Evolutionary conservation across 1,139 yeast species (phyloP), one percentile per base, ranked within the genome.

Genomic region (Geotrichum candidum): DNA sequence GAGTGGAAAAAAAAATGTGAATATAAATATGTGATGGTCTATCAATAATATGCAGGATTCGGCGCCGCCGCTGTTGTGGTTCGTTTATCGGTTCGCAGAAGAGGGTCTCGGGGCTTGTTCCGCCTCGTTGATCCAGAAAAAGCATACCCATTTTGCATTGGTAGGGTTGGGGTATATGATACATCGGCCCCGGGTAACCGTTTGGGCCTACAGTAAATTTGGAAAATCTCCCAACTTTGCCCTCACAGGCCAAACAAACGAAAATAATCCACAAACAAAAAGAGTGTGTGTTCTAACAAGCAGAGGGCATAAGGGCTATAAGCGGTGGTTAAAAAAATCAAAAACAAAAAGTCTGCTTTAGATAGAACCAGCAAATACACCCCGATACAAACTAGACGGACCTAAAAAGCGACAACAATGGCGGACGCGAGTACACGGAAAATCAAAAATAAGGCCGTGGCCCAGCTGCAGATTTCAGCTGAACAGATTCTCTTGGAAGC

Each of bases 401-500:
- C 52, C 18, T 46, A 41, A 46, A 22, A 29, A 46, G 31, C 25
- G 29, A 29, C 15, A 25, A 33, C 35, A 22, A 61, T 61, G 63
- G 57, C 59, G 31, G 63, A 58, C 29, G 56, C 41, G 5, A 53
- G 35, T 46, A 53, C 55, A 51, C 59, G 64, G 22, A 60, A 70
- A 57, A 77, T 76, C 59, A 76, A 76, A 63, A 79, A 78, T 66
- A 78, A 78, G 68, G 75, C 79, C 6, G 78, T 80, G 2, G 83
- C 84, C 7, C 78, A 79, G 66, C 67, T 78, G 52, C 86, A 83
- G 69, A 80, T 84, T 56, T 75, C 86, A 1, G 85, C 87, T 0
- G 86, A 83, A 67, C 83, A 80, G 71, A 77, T 84, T 54, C 71
- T 84, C 58, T 76, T 79, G 52, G 87, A 83, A 63, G 86, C 87